Conservation (phyloP, 768 basidiomycete species). For the Pilatotrama ljubarskyi region DNA sequence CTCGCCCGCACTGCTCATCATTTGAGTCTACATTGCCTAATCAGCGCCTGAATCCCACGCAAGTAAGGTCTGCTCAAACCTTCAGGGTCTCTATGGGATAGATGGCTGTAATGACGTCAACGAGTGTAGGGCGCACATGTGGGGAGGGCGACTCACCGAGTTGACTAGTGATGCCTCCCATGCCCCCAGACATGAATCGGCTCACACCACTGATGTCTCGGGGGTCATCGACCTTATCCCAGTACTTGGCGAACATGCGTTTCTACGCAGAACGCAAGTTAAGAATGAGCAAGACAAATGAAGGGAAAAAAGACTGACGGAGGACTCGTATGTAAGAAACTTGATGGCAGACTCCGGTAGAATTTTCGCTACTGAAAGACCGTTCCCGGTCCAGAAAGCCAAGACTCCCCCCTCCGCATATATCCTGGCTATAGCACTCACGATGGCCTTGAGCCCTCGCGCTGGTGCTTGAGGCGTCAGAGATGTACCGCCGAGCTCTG, state of each 20-base stretch:
- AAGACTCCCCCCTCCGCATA: constrained; percentile 87
- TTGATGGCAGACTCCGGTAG: constrained; percentile 99
- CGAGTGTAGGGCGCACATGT: constrained; percentile 2
- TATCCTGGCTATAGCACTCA: constrained; percentile 73
- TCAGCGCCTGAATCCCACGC: not conserved
- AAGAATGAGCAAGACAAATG: not conserved
- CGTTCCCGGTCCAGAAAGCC: constrained; percentile 98
- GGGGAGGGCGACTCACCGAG: constrained; percentile 56
- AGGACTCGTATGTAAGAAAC: constrained; percentile 93
- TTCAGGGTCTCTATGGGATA: constrained; percentile 97
- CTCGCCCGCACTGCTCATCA: constrained; percentile 84
- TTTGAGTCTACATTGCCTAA: constrained; percentile 64
- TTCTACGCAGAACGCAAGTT: constrained; percentile 53
- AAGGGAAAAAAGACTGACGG: constrained; percentile 50
- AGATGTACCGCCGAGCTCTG: constrained; percentile 63
- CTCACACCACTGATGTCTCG: constrained; percentile 88
- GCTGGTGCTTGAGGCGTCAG: constrained; percentile 45
- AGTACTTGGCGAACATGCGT: constrained; percentile 89
- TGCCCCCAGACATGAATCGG: constrained; percentile 92
- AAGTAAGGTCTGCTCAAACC: constrained; percentile 37
- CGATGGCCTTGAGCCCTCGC: constrained; percentile 64
- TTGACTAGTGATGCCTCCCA: constrained; percentile 94
- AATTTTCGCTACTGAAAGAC: constrained; percentile 91
- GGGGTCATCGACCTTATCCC: constrained; percentile 87
- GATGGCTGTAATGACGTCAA: constrained; percentile 59